A percentile compares a stretch with the other conserved stretches of the same genome.
Evolutionary conservation across 2,329 filamentous ascomycete species (phyloP).

Genomic region (Clarireedia hainanense): DNA sequence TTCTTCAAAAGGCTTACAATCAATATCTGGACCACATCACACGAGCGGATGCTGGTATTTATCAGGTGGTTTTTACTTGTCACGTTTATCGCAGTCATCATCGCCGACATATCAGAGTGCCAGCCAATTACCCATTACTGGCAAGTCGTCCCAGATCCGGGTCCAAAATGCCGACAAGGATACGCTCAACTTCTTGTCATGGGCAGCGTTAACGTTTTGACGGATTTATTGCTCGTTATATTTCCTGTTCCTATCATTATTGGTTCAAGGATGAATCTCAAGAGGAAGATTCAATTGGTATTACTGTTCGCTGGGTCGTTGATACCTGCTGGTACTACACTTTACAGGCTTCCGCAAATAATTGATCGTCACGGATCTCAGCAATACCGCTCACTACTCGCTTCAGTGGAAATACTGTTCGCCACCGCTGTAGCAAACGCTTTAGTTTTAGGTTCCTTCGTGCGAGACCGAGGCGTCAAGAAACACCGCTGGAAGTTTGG

Average conservation of each 20-base stretch:
- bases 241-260: conserved; percentile 89
- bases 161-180: conserved; percentile 75
- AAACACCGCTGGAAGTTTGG: conserved; percentile 72
- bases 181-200: conserved; percentile 84
- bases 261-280: conserved; percentile 64
- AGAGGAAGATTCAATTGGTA: conserved; percentile 72
- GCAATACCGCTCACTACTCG: conserved; percentile 80
- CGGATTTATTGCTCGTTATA: conserved; percentile 76
- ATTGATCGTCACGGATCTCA: conserved; percentile 65
- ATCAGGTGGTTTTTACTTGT: conserved; percentile 67
- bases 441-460: conserved; percentile 84
- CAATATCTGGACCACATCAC: conserved; percentile 71
- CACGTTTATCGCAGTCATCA: conserved; percentile 75
- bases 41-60: conserved; percentile 60
- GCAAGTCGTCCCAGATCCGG: conserved; percentile 81
- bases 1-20: conserved; percentile 83
- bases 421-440: conserved; percentile 83
- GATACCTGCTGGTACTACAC: conserved; percentile 68
- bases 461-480: conserved; percentile 84
- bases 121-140: conserved; percentile 67
- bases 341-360: conserved; percentile 74
- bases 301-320: conserved; percentile 80
- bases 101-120: conserved; percentile 79
- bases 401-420: conserved; percentile 83
- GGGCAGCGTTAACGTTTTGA: conserved; percentile 81